These are phyloP conservation scores for Trametes sp. DNA, from an alignment of 1,284 basidiomycete species.

Conservation along the genomic window DNA sequence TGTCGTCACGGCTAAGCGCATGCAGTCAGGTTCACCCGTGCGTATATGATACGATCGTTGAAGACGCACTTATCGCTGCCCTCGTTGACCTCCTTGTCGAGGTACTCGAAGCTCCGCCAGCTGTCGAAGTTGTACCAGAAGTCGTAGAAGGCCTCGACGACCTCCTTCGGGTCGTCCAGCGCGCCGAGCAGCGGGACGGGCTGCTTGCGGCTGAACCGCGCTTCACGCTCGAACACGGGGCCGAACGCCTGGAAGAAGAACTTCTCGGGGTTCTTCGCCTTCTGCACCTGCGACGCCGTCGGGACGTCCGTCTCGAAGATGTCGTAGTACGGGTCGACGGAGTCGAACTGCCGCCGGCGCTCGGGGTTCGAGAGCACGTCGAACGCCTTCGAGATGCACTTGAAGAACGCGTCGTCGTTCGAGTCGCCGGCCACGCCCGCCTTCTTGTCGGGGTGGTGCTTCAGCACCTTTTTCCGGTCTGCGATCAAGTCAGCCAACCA, in stretches of 20 bases:
- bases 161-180: conserved; percentile 77
- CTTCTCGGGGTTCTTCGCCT: conserved; percentile 57
- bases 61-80: conserved; percentile 91
- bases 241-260: conserved; percentile 71
- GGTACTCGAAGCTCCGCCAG: conserved; percentile 98
- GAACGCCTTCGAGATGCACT: conserved; percentile 97
- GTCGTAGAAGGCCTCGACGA: conserved; percentile 95
- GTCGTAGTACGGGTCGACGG: conserved; percentile 84
- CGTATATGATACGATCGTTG: not conserved
- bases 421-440: conserved; percentile 75
- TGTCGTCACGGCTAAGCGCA: conserved; percentile 87
- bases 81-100: conserved; percentile 99
- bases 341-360: conserved; percentile 95
- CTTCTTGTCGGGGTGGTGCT: conserved; percentile 99
- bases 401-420: conserved; percentile 99
- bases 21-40: conserved; percentile 18
- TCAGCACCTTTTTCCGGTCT: conserved; percentile 99
- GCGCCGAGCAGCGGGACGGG: conserved; percentile 89
- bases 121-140: conserved; percentile 99
- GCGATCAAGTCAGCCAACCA: conserved; percentile 9
- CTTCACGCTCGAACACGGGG: conserved; percentile 90
- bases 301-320: conserved; percentile 85
- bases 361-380: conserved; percentile 91
- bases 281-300: conserved; percentile 70
- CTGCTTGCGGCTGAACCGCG: conserved; percentile 88